phyloP scores from a whole-genome alignment of 306 rosid genomes.

The Cicer arietinum region DNA sequence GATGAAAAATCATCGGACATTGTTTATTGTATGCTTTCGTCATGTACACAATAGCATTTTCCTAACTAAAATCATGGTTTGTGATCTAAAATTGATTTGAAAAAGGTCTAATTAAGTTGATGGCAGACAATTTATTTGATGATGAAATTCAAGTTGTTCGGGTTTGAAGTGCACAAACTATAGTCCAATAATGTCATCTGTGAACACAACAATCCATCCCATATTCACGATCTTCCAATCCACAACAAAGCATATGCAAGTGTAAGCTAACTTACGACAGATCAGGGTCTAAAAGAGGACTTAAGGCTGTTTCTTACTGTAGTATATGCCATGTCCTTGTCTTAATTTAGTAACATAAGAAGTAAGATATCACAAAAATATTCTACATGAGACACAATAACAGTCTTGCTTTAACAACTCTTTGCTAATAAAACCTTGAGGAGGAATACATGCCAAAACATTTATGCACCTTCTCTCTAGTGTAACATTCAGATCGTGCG shows the following conservation, averaged over 20 bases:
- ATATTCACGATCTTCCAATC: background rate
- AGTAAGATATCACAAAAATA: background rate
- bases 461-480: slow-evolving; percentile 8
- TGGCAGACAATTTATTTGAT: background rate
- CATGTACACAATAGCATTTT: too few species aligned
- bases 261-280: slow-evolving; percentile 14
- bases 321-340: background rate
- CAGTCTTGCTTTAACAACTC: background rate
- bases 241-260: background rate
- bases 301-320: slow-evolving; percentile 4
- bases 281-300: background rate
- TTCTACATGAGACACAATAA: background rate
- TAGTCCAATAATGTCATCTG: background rate
- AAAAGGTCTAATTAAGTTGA: background rate
- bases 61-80: background rate
- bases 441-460: slow-evolving; percentile 6
- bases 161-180: background rate
- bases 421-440: background rate
- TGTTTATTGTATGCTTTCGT: too few species aligned
- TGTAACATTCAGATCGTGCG: slow-evolving; percentile 7
- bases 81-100: background rate
- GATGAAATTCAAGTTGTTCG: background rate
- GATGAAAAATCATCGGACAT: too few species aligned
- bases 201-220: background rate
- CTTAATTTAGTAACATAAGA: slow-evolving; percentile 11